phyloP scores from a whole-genome alignment of 371 early-diverging fungal species.

The Mucor ambiguus region DNA sequence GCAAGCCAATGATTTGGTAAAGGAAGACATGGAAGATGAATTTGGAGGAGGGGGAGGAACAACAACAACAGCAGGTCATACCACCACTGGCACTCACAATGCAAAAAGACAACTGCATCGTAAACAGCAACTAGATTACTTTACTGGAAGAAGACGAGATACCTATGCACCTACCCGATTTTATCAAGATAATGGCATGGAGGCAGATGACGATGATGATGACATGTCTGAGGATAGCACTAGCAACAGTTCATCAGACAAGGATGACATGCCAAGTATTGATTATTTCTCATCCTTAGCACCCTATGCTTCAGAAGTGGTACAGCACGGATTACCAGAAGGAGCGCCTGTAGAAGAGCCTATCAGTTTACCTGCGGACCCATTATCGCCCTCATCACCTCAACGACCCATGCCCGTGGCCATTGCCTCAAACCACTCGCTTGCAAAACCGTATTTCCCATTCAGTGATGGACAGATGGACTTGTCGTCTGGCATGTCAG shows the following conservation, averaged over 20 bases:
- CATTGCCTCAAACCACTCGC: not conserved
- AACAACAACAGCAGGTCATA: not conserved
- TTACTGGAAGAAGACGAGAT: conserved; percentile 33
- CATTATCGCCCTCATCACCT: not conserved
- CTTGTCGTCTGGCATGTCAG: conserved; percentile 22
- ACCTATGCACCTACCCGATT: not conserved
- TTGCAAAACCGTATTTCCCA: conserved; percentile 11
- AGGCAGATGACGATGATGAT: conserved; percentile 26
- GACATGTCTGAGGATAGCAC: conserved; percentile 36
- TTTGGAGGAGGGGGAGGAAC: conserved; percentile 25
- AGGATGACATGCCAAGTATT: not conserved
- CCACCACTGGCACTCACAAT: not conserved
- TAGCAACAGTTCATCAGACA: conserved; percentile 18
- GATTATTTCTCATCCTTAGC: conserved; percentile 48
- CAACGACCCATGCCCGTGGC: not conserved
- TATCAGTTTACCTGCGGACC: not conserved
- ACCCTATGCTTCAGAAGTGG: conserved; percentile 31
- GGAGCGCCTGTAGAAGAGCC: not conserved
- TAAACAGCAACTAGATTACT: not conserved
- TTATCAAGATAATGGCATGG: conserved; percentile 38
- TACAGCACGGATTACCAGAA: conserved; percentile 10
- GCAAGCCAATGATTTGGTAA: conserved; percentile 62
- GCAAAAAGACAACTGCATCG: not conserved
- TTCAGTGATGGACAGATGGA: conserved; percentile 28
- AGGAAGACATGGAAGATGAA: conserved; percentile 68